A percentile compares a stretch with the other conserved stretches of the same genome.
These are phyloP conservation scores for Termitomyces sp. DNA, from an alignment of 1,284 basidiomycete genomes.

Conservation along the genomic window DNA sequence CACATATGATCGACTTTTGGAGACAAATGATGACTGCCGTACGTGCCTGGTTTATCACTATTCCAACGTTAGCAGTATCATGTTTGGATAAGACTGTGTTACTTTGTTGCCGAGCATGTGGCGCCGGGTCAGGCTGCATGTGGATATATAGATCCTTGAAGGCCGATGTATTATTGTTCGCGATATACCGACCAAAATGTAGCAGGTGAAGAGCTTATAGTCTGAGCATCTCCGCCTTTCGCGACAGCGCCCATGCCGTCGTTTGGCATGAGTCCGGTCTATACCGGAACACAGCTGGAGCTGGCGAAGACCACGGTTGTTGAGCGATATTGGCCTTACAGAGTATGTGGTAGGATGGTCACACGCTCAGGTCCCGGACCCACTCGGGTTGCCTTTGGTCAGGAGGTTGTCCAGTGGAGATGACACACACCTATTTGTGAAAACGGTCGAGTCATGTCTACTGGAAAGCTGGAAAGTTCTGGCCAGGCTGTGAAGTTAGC, in stretches of 20 bases:
- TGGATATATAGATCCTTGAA: neutral
- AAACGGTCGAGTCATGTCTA: neutral
- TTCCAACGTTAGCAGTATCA: no score
- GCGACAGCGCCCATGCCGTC: neutral
- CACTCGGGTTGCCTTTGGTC: neutral
- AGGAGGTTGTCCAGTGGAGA: neutral
- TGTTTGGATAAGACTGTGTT: no score
- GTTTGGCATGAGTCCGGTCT: neutral
- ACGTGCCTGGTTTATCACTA: no score
- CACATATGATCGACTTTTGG: no score
- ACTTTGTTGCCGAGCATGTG: neutral
- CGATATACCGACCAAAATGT: no score
- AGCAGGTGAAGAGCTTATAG: neutral
- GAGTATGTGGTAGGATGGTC: neutral
- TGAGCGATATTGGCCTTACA: neutral
- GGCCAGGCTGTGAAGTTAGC: neutral
- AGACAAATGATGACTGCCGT: no score
- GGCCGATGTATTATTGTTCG: no score
- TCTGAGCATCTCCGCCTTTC: neutral
- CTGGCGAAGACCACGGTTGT: neutral
- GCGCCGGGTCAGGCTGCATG: neutral
- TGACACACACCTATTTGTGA: conserved; percentile 1
- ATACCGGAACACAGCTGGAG: neutral
- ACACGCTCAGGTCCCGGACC: neutral
- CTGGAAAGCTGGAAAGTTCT: no score